Percentiles rank a stretch among this genome's conserved stretches.
phyloP scores from a whole-genome alignment of 306 rosid genomes.

The Fragaria vesca region DNA sequence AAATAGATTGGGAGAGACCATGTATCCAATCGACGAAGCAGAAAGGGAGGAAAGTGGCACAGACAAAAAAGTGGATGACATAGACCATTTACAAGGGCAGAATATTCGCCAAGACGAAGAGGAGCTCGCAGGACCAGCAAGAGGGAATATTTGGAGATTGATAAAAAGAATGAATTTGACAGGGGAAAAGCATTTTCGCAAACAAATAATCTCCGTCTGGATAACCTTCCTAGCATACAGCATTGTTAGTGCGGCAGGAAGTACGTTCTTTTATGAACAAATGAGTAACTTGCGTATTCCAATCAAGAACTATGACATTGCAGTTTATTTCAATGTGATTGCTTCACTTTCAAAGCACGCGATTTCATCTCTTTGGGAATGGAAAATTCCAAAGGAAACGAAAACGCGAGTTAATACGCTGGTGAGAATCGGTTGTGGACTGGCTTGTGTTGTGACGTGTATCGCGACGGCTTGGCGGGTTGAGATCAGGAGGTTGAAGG shows the following conservation, averaged over 20 bases:
- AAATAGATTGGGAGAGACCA: not conserved
- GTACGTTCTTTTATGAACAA: slow-evolving; percentile 1
- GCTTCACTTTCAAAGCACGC: not conserved
- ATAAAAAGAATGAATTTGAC: not conserved
- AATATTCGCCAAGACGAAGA: too few relatives aligned
- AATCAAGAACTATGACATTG: not conserved
- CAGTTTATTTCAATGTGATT: not conserved
- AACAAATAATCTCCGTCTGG: not conserved
- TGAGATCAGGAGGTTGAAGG: not conserved
- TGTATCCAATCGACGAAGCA: too few relatives aligned
- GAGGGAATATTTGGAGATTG: not conserved
- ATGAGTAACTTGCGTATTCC: not conserved
- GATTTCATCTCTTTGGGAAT: not conserved
- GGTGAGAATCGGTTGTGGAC: not conserved
- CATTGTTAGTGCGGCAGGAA: not conserved
- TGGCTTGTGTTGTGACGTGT: not conserved
- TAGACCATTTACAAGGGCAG: too few relatives aligned
- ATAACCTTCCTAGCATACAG: not conserved
- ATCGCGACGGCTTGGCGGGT: not conserved
- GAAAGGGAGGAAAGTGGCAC: too few relatives aligned
- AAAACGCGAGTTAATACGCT: too few relatives aligned
- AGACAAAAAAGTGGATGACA: too few relatives aligned
- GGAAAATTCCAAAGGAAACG: too few relatives aligned
- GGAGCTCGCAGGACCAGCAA: not conserved
- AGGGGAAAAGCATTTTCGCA: not conserved